A percentile compares a stretch with the other conserved stretches of the same genome.
These are phyloP conservation scores for Verruconis gallopava DNA, from an alignment of 2,329 filamentous ascomycete species.

Conservation along the genomic window DNA sequence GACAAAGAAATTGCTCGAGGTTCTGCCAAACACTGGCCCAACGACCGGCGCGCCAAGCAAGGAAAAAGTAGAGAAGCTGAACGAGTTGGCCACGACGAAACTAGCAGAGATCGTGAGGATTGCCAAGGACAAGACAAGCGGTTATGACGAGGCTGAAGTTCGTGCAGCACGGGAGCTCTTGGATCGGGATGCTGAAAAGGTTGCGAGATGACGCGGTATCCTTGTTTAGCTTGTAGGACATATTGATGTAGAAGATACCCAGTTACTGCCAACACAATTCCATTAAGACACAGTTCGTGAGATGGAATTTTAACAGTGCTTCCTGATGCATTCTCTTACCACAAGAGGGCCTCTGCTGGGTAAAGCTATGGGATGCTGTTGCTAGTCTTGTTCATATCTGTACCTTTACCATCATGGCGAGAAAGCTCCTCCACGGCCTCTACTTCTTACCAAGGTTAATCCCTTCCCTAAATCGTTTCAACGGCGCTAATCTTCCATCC, in stretches of 20 bases:
- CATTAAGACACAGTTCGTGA: too few relatives aligned
- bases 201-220: not conserved
- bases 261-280: too few relatives aligned
- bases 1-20: slow-evolving; percentile 17
- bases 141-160: slow-evolving; percentile 60
- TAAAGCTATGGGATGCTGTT: too few relatives aligned
- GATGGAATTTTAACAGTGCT: too few relatives aligned
- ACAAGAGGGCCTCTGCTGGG: too few relatives aligned
- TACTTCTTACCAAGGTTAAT: too few relatives aligned
- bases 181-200: slow-evolving; percentile 28
- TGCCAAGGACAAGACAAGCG: slow-evolving; percentile 54
- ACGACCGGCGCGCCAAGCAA: slow-evolving; percentile 13
- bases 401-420: too few relatives aligned
- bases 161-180: slow-evolving; percentile 57
- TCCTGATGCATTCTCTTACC: too few relatives aligned
- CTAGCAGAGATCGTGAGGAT: slow-evolving; percentile 62
- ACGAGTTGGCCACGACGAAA: slow-evolving; percentile 60
- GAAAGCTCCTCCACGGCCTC: too few relatives aligned
- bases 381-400: too few relatives aligned
- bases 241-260: not conserved
- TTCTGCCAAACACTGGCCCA: slow-evolving; percentile 14
- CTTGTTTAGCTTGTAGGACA: not conserved
- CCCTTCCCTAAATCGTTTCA: too few relatives aligned
- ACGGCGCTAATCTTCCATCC: too few relatives aligned
- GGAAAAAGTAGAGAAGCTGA: slow-evolving; percentile 48